Evolutionary conservation across 2,329 filamentous ascomycete species (phyloP).

Genomic region (Apiospora kogelbergensis): DNA sequence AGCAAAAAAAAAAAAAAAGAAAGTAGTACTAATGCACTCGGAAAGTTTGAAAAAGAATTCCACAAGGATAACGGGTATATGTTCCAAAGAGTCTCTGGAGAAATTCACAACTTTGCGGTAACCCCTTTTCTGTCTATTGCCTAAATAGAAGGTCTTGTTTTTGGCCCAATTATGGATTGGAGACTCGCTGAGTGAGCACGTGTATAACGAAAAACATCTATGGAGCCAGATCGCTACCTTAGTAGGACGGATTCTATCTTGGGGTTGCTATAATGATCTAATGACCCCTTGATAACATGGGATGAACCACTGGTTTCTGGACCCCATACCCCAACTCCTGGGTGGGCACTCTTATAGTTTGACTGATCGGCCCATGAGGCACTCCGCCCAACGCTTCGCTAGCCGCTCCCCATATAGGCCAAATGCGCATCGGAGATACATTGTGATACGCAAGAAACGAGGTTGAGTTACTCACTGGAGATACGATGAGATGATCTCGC

Average conservation of each 20-base stretch:
- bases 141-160: no score
- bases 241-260: background rate
- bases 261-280: background rate
- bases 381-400: background rate
- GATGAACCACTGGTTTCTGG: background rate
- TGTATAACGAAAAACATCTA: no score
- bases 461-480: background rate
- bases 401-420: background rate
- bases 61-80: no score
- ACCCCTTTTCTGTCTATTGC: no score
- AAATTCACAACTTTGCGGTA: no score
- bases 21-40: no score
- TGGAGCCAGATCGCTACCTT: background rate
- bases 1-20: no score
- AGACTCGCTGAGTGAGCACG: no score
- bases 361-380: background rate
- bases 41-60: no score
- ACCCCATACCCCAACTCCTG: background rate
- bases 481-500: background rate
- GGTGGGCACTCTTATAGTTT: background rate
- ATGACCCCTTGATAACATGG: background rate
- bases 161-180: no score
- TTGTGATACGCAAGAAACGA: no score
- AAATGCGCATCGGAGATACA: background rate
- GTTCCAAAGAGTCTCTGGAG: no score